Evolutionary conservation across 2,329 filamentous ascomycete genomes (phyloP), one percentile per base, ranked within the genome.

Genomic region (Fusarium longipes): DNA sequence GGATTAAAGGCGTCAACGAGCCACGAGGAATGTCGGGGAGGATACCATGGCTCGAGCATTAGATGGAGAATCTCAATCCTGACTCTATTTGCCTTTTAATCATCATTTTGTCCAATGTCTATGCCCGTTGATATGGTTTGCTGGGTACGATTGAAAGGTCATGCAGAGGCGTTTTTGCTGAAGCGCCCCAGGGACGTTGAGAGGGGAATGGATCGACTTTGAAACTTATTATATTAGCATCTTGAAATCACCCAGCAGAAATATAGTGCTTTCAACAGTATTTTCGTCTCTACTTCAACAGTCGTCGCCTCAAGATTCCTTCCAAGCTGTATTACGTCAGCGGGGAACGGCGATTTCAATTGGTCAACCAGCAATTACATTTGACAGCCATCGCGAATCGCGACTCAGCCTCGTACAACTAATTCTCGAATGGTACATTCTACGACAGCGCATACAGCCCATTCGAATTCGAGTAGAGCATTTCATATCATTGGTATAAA

Each of bases 31-130:
- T 70, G 44, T 33, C 48, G 47, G 42, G 57, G 54, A 27, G 40
- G 33, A 48, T 27, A 58, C 39, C 38, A 20, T 36, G 48, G 45
- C 62, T 63, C 49, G 50, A 55, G 54, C 22, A 57, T 51, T 72
- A 73, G 70, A 72, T 57, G 68, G 66, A 57, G 56, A 60, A 70
- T 57, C 67, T 69, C 62, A 70, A 60, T 71, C 60, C 57, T 57
- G 58, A 57, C 44, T 49, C 39, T 25, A 39, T 43, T 57, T 69
- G 49, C 38, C 60, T 42, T 48, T 53, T 29, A 36, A 32, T 17
- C 6, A 24, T 47, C 7, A 3, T 22, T 29, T 40, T n/a, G 20
- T 29, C 7, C 12, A 35, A 38, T 20, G 30, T 8, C 5, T 14
- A 17, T 20, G 8, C 24, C 24, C 8, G 43, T 32, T 25, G 6